Evolutionary conservation across 805 yeast genomes (phyloP), one percentile per base, ranked within the genome.

Genomic region (Aciculoconidium aculeatum): DNA sequence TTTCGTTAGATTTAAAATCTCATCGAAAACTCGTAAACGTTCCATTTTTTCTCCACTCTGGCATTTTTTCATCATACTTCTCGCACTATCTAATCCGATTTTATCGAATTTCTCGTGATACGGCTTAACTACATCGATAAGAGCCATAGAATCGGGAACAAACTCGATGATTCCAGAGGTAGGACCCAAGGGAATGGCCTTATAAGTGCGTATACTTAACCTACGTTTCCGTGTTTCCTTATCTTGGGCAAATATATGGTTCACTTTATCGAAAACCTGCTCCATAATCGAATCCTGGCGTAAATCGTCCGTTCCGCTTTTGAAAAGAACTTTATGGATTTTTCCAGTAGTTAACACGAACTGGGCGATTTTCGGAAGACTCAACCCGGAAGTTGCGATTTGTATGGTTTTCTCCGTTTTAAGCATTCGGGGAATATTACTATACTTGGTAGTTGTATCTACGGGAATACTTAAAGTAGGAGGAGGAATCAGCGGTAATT

Each of bases 201-300:
- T 80, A 55, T 92, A 92, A 0, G 96, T 87, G 27, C 95, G 58
- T 1, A 92, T 71, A 3, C 70, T 61, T 34, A 90, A 58, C 2
- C 62, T 54, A n/a, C 88, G 53, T 28, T 58, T 66, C 15, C 77
- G 51, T 0, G 90, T 66, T 17, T 71, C 72, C 30, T 66, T 65
- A 45, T 83, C 76, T 14, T 59, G 59, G 7, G 42, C 51, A 32
- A 90, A 66, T 20, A 86, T 70, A 9, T 63, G 55, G 46, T 88
- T 87, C 10, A 87, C 95, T 45, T 87, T 84, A 12, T 71, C 80
- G 53, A 94, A 92, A 1, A 90, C 97, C 50, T 92, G 97, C 51
- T 90, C 94, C 98, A 92, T 94, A 33, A 92, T 85, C 0, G 95
- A 83, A 57, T 92, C 99, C 55, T 94, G 98, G 29, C 97, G 63